Evolutionary conservation across 495 filamentous ascomycete species (phyloP).

Genomic region (Tuber melanosporum): DNA sequence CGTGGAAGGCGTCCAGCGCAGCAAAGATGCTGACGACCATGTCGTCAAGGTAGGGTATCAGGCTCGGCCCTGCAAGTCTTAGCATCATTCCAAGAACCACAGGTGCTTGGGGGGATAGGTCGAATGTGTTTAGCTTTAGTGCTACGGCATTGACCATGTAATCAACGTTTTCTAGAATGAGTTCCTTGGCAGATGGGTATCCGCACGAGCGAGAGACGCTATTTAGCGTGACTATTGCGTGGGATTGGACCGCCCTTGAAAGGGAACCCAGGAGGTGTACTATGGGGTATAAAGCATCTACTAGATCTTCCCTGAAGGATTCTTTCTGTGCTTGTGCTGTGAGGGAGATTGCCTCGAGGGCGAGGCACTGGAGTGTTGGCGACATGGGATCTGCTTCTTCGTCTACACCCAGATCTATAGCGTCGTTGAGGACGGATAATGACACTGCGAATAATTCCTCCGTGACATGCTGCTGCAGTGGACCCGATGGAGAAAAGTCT

Average conservation of each 20-base stretch:
- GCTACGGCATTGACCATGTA: constrained; percentile 93
- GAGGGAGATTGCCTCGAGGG: constrained; percentile 66
- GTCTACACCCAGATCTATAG: constrained; percentile 51
- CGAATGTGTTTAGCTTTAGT: constrained; percentile 80
- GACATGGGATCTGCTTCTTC: constrained; percentile 43
- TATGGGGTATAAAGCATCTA: constrained; percentile 86
- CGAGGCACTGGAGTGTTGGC: constrained; percentile 51
- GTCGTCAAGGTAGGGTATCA: constrained; percentile 89
- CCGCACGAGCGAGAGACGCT: constrained; percentile 66
- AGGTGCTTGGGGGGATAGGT: constrained; percentile 83
- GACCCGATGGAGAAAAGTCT: constrained; percentile 47
- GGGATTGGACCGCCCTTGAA: constrained; percentile 60
- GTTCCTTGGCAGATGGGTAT: constrained; percentile 64
- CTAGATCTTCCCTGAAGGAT: constrained; percentile 74
- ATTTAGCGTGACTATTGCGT: constrained; percentile 80
- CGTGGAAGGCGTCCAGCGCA: constrained; percentile 85
- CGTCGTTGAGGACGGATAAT: constrained; percentile 55
- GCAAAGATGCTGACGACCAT: constrained; percentile 82
- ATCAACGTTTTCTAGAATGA: constrained; percentile 89
- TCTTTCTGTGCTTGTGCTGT: constrained; percentile 59
- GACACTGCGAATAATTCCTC: constrained; percentile 78
- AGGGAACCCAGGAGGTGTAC: constrained; percentile 75
- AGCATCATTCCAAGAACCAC: constrained; percentile 94
- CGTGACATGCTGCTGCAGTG: constrained; percentile 53
- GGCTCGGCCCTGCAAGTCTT: constrained; percentile 66